Evolutionary conservation across 495 filamentous ascomycete genomes (phyloP), one percentile per base, ranked within the genome.

Genomic region (Hyaloscypha finlandica): DNA sequence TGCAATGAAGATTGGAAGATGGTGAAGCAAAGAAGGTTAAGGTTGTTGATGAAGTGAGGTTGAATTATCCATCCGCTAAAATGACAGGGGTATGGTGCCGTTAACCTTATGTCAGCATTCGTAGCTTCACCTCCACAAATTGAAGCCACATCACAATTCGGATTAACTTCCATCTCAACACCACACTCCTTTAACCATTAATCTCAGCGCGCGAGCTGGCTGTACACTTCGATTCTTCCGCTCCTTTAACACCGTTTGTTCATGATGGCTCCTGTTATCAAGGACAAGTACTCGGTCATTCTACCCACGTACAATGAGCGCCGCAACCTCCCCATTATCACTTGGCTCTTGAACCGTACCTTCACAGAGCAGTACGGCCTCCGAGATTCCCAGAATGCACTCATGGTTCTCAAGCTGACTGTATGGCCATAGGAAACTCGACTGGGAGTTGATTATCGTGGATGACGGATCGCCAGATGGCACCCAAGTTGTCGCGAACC

Each of bases 271-370:
- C 64, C 55, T 30, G 61, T 29, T 59, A 2, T 64, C 51, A 77
- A 82, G 71, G 81, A 93, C 86, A 94, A 96, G 78, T 99, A 97
- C 85, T 94, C 94, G 68, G 90, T 98, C 77, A 93, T 98, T 76
- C 87, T 99, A 65, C 95, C 95, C 52, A 99, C 95, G 68, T 99
- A 97, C 85, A 98, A 99, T 74, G 96, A 99, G 84, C 92, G 95
- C 76, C 88, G 86, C 71, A 99, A 99, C 83, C 87, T 99, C 73
- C 95, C 96, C 74, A 93, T 97, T 74, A 93, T 98, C 77, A 87
- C 87, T 76, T 97, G 92, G 92, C 86, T 98, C 71, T 87, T 99
- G 68, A 90, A 94, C 78, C 87, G 85, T 76, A 97, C 89, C 66
- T 97, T 99, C 80, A 90, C 87, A 53, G 88, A 96, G 75, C 84